Base-by-base conservation (phyloP, 495 filamentous ascomycete species). In the Penicillium parvum region DNA sequence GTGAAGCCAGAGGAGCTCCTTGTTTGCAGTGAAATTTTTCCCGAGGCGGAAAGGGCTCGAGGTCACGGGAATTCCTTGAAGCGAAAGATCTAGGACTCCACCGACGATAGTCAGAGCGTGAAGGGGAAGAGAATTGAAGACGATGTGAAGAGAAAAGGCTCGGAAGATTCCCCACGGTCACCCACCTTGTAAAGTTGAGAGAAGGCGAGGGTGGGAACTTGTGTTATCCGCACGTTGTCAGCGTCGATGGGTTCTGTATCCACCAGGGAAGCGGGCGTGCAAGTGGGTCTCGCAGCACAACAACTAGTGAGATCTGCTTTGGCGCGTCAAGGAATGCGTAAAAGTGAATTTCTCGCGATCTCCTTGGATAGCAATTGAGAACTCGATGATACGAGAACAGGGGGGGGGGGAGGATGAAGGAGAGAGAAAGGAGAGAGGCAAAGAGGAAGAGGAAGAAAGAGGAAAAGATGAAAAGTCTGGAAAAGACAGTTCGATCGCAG, bases 171-270 rank as follows among this genome's bases (percentile, higher is more conserved):
- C 60, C 67, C 67, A 72, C 65, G 62, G 61, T 35, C 59, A 65
- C 63, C 64, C 68, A 72, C 66, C 65, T 65, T 55, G 53, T 32
- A 19, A 44, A 48, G 40, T 36, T 34, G 23, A 53, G 59, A 57
- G 55, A 55, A 60, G 54, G 61, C 32, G 57, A 63, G 64, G 66
- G 64, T 66, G 64, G 62, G 61, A 69, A 65, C 58, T 61, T 63
- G 61, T 42, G 61, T 65, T 67, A 68, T 67, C 68, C 65, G 66
- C 68, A 70, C 64, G 64, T 68, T 68, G 64, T 68, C 60, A 66
- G 48, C 59, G 58, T 61, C 55, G 57, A 63, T 64, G 61, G 48
- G 59, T 65, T 64, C 56, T 68, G 64, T 63, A 66, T 68, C 64
- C 67, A 68, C 64, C 61, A 65, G 50, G 51, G 60, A 67, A 63